Evolutionary conservation across 495 filamentous ascomycete species (phyloP), one percentile per base, ranked within the genome.

Genomic region (Aspergillus steynii): DNA sequence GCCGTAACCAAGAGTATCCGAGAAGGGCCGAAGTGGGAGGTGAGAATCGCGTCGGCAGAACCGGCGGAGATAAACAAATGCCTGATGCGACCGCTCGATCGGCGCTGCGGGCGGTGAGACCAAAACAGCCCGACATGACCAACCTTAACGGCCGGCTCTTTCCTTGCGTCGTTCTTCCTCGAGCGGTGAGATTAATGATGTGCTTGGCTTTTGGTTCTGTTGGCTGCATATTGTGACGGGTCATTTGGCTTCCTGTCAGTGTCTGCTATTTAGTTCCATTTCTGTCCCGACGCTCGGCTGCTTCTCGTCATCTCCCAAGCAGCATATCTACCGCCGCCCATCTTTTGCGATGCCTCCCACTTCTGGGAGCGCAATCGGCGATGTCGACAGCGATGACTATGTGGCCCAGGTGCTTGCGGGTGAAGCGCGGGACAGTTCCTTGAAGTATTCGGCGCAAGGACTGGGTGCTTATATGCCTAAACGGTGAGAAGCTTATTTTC

Each of bases 381-480:
- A 77, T 51, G 73, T 74, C 50, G 71, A 75, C 67, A 85, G 86
- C 55, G 90, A 96, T 72, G 87, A 90, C 52, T 89, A 90, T 62
- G 86, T 95, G 51, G 90, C 91, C 12, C 79, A 83, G 52, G 73
- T 94, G 14, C 77, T 96, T 46, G 84, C 87, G 51, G 84, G 86
- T 32, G 92, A 96, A 70, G 92, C 92, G 20, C 83, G 80, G 53
- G 83, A 86, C 27, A 83, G 73, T 55, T 88, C 86, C n/a, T 74
- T 86, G 37, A 88, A 84, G 65, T 96, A 96, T 70, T 87, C 89
- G 0, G 67, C 84, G 4, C 78, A 91, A 61, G 92, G 92, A 4
- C 70, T 94, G 25, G 82, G 87, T 53, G 90, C 90, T 10, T 88
- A 89, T 61, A 76, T 85, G 32, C 82, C 84, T n/a, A 82, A 81